phyloP scores from a whole-genome alignment of 225 moss, liverwort and hornwort genomes.

The Physcomitrellopsis africana region DNA sequence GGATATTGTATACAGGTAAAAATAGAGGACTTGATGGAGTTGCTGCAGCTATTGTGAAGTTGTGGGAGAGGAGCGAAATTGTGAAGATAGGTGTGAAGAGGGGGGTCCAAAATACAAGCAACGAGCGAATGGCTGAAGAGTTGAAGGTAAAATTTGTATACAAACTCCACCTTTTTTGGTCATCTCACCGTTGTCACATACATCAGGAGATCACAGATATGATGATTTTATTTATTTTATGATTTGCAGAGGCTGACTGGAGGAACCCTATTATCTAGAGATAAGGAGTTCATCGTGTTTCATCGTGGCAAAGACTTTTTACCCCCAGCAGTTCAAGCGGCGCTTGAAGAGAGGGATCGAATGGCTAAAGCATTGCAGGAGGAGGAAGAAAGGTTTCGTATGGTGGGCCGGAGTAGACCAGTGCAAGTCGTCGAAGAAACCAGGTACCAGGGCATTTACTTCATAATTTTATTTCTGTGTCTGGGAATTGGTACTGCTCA shows the following conservation, averaged over 20 bases:
- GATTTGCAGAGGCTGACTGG: constrained; percentile 83
- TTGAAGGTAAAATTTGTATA: constrained; percentile 47
- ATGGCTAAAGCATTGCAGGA: constrained; percentile 76
- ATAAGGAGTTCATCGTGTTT: constrained; percentile 80
- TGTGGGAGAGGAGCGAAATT: constrained; percentile 97
- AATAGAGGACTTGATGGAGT: constrained; percentile 85
- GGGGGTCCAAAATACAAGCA: constrained; percentile 69
- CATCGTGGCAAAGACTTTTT: constrained; percentile 98
- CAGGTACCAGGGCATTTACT: constrained; percentile 38
- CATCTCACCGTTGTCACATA: constrained; percentile 16
- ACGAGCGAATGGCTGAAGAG: constrained; percentile 71
- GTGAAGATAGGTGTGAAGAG: constrained; percentile 64
- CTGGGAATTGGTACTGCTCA: constrained; percentile 3
- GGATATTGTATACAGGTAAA: constrained; percentile 52
- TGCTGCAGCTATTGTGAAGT: constrained; percentile 80
- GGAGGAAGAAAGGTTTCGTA: constrained; percentile 82
- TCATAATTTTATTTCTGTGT: constrained; percentile 1
- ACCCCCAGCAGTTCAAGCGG: constrained; percentile 81
- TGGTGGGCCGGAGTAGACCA: constrained; percentile 50
- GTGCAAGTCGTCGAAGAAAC: constrained; percentile 44
- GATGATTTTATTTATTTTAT: constrained; percentile 21
- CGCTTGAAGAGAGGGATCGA: constrained; percentile 76
- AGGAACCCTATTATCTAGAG: constrained; percentile 77
- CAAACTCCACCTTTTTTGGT: constrained; percentile 8
- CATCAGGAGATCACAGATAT: constrained; percentile 19